Evolutionary conservation across 2,329 filamentous ascomycete species (phyloP).

Genomic region (Nemania sp.): DNA sequence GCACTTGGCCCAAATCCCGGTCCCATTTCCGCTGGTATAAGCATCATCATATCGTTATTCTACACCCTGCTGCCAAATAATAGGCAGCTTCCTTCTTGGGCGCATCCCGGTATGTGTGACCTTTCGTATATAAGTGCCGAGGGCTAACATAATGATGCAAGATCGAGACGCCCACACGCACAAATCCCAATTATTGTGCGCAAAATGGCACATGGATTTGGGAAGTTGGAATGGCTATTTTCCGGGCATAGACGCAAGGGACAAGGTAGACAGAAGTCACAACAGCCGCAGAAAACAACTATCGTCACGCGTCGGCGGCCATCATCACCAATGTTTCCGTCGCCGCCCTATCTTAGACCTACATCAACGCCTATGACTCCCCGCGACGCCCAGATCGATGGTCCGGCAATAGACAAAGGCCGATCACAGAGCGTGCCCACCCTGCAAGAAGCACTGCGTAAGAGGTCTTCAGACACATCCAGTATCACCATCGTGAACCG

Average conservation of each 20-base stretch:
- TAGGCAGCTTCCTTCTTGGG: not conserved
- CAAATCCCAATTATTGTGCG: not conserved
- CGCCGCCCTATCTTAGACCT: slow-evolving; percentile 55
- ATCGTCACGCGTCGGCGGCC: slow-evolving; percentile 14
- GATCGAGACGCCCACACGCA: not conserved
- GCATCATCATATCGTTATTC: not conserved
- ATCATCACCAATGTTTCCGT: slow-evolving; percentile 34
- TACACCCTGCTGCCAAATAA: not conserved
- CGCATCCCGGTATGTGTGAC: slow-evolving; percentile 5
- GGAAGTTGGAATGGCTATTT: slow-evolving; percentile 56
- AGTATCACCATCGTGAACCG: slow-evolving; percentile 27
- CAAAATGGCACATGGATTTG: slow-evolving; percentile 54
- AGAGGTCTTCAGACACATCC: slow-evolving; percentile 33
- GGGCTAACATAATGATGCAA: slow-evolving; percentile 6
- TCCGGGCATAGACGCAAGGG: slow-evolving; percentile 45
- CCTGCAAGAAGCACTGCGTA: slow-evolving; percentile 26
- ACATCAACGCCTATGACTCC: slow-evolving; percentile 59
- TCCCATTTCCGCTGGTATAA: not conserved
- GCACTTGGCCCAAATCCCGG: not conserved
- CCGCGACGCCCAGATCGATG: slow-evolving; percentile 55
- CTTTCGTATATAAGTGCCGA: not conserved
- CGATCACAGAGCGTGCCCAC: slow-evolving; percentile 36
- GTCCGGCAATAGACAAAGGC: slow-evolving; percentile 26
- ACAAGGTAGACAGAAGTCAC: slow-evolving; percentile 33
- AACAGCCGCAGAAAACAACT: slow-evolving; percentile 26